Conservation (phyloP, 441 rosid species). For the Gossypium gossypioides region DNA sequence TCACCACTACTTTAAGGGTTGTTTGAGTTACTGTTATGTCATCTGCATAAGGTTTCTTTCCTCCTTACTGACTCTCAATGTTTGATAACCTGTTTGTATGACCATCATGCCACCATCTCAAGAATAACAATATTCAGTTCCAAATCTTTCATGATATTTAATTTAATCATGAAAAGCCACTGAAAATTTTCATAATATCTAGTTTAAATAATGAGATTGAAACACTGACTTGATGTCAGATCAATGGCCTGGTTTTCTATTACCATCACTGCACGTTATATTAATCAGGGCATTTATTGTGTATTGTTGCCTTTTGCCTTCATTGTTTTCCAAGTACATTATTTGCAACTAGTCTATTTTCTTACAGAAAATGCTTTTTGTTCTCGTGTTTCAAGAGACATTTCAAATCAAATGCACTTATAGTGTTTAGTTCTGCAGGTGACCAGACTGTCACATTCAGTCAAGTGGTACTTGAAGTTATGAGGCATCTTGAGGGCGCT, state of each 20-base stretch:
- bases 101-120: background rate
- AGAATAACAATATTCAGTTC: background rate
- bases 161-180: background rate
- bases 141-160: background rate
- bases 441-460: conserved; percentile 58
- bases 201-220: background rate
- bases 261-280: background rate
- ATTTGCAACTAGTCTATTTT: background rate
- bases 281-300: background rate
- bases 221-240: background rate
- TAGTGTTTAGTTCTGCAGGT: conserved; percentile 37
- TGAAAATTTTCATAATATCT: background rate
- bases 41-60: background rate
- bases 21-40: background rate
- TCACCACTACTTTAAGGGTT: background rate
- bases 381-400: background rate
- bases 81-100: background rate
- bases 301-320: background rate
- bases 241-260: background rate
- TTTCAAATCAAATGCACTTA: background rate
- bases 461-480: conserved; percentile 89
- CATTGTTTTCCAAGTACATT: background rate
- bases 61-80: background rate
- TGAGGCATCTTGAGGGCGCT: conserved; percentile 97
- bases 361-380: background rate